A percentile compares a stretch with the other conserved stretches of the same genome.
Evolutionary conservation across 257 asterid genomes (phyloP).

Genomic region (Solanum medicagineum): DNA sequence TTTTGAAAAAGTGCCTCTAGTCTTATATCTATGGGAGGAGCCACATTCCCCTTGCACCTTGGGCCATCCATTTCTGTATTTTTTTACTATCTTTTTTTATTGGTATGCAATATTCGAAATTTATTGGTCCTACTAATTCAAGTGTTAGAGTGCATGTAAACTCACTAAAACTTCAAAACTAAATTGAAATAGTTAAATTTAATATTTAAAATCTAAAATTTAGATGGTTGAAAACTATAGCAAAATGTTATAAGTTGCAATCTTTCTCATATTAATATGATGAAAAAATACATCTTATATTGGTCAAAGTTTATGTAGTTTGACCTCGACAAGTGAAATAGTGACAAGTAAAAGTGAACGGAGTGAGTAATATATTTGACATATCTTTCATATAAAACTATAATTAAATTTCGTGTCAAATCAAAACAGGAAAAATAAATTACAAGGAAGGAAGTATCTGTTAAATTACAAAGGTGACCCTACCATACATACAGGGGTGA

Average conservation of each 20-base stretch:
- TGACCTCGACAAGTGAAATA: too few species aligned
- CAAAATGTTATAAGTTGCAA: too few species aligned
- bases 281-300: too few species aligned
- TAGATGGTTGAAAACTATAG: too few species aligned
- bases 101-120: background rate
- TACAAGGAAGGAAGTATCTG: background rate
- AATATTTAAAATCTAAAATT: too few species aligned
- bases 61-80: background rate
- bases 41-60: background rate
- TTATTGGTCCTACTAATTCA: background rate
- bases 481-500: background rate
- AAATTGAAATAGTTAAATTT: too few species aligned
- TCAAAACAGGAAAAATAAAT: background rate
- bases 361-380: background rate
- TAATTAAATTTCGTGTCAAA: background rate
- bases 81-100: too few species aligned
- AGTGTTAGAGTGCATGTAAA: too few species aligned
- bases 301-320: too few species aligned
- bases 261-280: too few species aligned
- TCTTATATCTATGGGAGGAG: background rate
- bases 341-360: too few species aligned
- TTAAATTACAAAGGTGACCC: background rate
- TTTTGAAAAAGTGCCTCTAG: constrained; percentile 4
- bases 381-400: background rate
- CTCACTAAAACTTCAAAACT: background rate